Base-by-base conservation (phyloP, 495 filamentous ascomycete species). In the Aspergillus wentii region DNA sequence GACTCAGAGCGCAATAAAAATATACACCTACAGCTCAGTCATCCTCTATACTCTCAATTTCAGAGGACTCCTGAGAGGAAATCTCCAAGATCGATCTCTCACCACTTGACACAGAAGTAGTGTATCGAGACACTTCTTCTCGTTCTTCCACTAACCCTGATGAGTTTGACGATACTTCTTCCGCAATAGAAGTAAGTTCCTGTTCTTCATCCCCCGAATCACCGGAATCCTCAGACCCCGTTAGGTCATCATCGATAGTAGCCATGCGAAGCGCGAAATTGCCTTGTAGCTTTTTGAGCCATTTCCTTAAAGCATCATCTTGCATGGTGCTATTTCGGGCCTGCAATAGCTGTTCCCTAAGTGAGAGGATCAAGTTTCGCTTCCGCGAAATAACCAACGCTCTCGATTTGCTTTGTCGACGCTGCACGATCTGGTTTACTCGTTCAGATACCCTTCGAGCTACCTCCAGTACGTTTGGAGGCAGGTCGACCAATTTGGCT, bases 181-280 rank as follows among this genome's bases (percentile, higher is more conserved):
- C 34, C 5, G 8, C 44, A 25, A 37, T 25, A 16, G 36, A 33
- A 22, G n/a, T 13, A n/a, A 30, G 23, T 21, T 41, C 40, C 8
- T 35, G 16, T 8, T 37, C 40, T 13, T 47, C 34, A 4, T 47
- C 46, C 30, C 35, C 38, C 1, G 35, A 43, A 19, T 48, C 46
- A 17, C 34, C 32, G 8, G 14, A 28, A 1, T 36, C 44, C n/a
- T 44, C 38, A 9, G 39, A 33, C n/a, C 18, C 30, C 23, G 30
- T 35, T 18, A 50, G 40, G 19, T 73, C 56, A 5, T 40, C 48
- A 19, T 78, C 71, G 26, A 86, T 73, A 13, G 72, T 68, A 39
- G 74, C 68, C 87, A 95, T 92, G 17, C 76, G 65, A 8, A 69
- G 49, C 4, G 83, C 72, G 54, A 95, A 95, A 35, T 95, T 85